phyloP scores from a whole-genome alignment of 768 basidiomycete genomes.

The Leccinum subtestaceum region DNA sequence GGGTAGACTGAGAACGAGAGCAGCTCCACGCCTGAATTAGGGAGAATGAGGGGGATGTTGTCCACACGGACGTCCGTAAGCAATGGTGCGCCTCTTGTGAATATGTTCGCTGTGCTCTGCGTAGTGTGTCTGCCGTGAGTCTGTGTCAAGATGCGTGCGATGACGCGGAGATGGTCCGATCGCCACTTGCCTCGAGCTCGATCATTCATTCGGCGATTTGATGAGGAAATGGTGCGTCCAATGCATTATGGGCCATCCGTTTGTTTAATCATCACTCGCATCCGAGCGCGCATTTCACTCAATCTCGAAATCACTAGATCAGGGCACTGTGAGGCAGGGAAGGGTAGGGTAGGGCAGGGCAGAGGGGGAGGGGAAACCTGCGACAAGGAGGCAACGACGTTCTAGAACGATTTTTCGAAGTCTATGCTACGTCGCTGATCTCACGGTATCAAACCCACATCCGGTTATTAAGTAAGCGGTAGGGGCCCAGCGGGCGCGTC shows the following conservation, averaged over 20 bases:
- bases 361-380: not conserved
- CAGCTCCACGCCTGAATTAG: slow-evolving; percentile 18
- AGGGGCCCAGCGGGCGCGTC: too few species aligned
- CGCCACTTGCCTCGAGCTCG: not conserved
- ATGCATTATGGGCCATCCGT: not conserved
- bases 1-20: slow-evolving; percentile 35
- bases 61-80: slow-evolving; percentile 35
- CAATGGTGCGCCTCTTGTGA: slow-evolving; percentile 30
- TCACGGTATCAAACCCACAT: too few species aligned
- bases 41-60: slow-evolving; percentile 27
- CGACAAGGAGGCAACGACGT: not conserved
- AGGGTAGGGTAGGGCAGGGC: not conserved
- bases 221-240: not conserved
- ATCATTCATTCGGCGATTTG: not conserved
- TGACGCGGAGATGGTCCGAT: not conserved
- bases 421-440: too few species aligned
- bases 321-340: not conserved
- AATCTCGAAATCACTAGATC: not conserved
- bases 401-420: not conserved
- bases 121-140: not conserved
- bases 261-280: not conserved
- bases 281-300: not conserved
- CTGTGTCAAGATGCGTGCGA: not conserved
- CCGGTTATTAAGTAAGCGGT: too few species aligned
- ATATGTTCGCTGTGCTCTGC: slow-evolving; percentile 12